Evolutionary conservation across 1,139 yeast genomes (phyloP), one percentile per base, ranked within the genome.

Genomic region (Geotrichum carabidarum): DNA sequence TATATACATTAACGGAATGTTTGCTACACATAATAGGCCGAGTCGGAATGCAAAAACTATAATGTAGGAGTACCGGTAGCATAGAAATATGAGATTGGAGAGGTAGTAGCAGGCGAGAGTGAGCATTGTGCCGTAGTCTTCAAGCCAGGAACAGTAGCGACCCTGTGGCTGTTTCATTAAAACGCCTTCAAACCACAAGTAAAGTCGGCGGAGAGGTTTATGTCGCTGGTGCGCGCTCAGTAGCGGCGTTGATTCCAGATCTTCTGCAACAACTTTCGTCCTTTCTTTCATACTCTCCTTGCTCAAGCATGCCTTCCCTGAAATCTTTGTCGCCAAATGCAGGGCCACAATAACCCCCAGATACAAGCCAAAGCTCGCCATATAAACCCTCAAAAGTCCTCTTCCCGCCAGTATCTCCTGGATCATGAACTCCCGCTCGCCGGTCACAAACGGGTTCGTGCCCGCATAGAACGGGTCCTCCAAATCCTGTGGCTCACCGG

Each of bases 1-100:
- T 18, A 65, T 58, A 50, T 65, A 65, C 27, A 65, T 49, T 9
- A 65, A 41, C 4, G 67, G 67, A 44, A 63, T 51, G 46, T 65
- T 65, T 36, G 59, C 57, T 12, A 60, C 56, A 5, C 64, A 57
- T 31, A 65, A 50, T 14, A 62, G 46, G 5, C 68, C 69, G 3
- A 65, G 53, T 12, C 69, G 57, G 50, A 65, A 65, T 14, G 59
- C 67, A 7, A 62, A 42, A 4, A 63, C 50, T 7, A 63, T 38
- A 15, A 56, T 52, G 45, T 59, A 57, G 15, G 49, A 47, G 14
- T 51, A 54, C 11, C 57, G 44, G 34, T 56, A 60, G 42, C 59
- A 52, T 14, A 60, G 9, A 36, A 59, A 64, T 5, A 37, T 32
- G 9, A 54, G 9, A 22, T 46, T 41, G 17, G 45, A n/a, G 12